Percentiles rank a stretch among this genome's conserved stretches.
phyloP scores from a whole-genome alignment of 1,284 basidiomycete species.

The Leccinum pachyderme region DNA sequence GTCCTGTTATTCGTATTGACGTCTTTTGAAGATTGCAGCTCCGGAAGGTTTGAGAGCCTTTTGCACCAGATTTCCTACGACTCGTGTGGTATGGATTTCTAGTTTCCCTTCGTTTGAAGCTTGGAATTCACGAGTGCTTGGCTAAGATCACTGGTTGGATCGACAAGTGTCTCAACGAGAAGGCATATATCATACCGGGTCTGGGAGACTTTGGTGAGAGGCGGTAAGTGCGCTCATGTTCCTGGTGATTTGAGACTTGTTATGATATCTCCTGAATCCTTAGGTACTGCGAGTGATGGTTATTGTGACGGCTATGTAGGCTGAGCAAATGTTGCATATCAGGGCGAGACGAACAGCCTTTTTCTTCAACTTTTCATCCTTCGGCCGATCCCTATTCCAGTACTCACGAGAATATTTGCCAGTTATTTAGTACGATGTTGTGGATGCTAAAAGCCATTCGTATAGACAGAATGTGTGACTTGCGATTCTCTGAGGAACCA shows the following conservation, averaged over 20 bases:
- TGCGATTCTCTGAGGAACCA: slow-evolving; percentile 4
- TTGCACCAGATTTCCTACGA: slow-evolving; percentile 74
- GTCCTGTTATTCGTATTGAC: slow-evolving; percentile 5
- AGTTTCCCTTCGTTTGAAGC: neutral
- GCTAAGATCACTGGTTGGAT: slow-evolving; percentile 92
- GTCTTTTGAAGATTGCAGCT: slow-evolving; percentile 69
- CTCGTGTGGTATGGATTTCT: slow-evolving; percentile 70
- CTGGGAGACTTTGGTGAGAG: slow-evolving; percentile 92
- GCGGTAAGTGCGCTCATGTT: slow-evolving; percentile 44
- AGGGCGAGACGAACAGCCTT: neutral
- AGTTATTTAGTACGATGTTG: neutral
- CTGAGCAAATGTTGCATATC: neutral
- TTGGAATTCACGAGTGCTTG: slow-evolving; percentile 1
- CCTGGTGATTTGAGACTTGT: no score
- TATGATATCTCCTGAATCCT: neutral
- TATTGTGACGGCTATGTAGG: neutral
- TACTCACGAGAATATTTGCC: neutral
- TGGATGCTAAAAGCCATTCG: neutral
- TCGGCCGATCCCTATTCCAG: neutral
- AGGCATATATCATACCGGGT: slow-evolving; percentile 86
- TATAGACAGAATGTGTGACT: neutral
- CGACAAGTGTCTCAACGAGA: slow-evolving; percentile 90
- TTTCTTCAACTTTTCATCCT: neutral
- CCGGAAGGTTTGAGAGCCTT: slow-evolving; percentile 91
- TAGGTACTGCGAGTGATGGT: slow-evolving; percentile 25